These are phyloP conservation scores for Pseudocercospora eumusae DNA, from an alignment of 2,329 filamentous ascomycete species.

Conservation along the genomic window DNA sequence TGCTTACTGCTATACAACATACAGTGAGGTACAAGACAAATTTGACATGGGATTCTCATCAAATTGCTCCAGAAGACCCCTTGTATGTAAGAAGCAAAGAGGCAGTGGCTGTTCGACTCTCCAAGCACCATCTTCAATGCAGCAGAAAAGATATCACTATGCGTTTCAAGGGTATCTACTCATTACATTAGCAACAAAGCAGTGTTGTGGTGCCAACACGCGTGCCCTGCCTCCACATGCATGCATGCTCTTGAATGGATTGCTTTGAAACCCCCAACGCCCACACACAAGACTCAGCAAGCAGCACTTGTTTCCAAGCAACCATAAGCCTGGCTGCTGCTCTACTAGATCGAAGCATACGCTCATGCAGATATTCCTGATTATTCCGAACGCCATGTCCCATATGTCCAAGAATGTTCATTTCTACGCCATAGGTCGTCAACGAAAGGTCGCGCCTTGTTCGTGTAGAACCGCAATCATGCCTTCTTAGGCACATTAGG, in stretches of 20 bases:
- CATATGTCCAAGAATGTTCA: constrained; percentile 3
- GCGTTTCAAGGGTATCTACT: neutral
- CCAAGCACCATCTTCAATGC: neutral
- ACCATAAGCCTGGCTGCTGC: neutral
- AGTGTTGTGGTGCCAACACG: neutral
- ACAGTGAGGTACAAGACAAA: neutral
- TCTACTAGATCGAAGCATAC: neutral
- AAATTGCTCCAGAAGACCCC: too few relatives aligned
- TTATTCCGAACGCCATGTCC: neutral
- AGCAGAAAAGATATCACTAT: neutral
- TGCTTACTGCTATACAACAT: neutral
- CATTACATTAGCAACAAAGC: constrained; percentile 3
- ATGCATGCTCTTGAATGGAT: neutral
- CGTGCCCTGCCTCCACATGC: neutral
- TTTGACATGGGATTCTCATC: neutral
- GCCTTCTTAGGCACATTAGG: constrained; percentile 35
- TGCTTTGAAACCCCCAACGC: neutral
- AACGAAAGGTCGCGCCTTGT: neutral
- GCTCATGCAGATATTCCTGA: neutral
- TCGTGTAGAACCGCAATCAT: neutral
- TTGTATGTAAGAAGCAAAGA: neutral
- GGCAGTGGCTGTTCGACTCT: neutral
- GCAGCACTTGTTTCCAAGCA: neutral
- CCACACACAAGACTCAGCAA: neutral
- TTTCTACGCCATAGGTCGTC: neutral